Conservation (phyloP, 768 basidiomycete genomes). For the Steccherinum ochraceum region DNA sequence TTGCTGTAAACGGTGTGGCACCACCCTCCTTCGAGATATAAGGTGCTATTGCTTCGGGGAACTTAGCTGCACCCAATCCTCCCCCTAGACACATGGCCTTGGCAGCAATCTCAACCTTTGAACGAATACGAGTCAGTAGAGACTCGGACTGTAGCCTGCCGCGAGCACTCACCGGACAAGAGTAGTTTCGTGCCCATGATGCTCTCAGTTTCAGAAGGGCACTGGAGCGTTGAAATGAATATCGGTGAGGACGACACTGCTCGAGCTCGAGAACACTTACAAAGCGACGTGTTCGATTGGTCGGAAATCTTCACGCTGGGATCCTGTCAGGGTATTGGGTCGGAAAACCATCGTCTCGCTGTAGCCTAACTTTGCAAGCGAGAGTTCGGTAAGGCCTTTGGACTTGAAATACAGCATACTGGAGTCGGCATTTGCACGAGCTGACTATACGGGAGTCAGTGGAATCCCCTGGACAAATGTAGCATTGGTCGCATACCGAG, state of each 20-base stretch:
- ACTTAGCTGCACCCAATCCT: constrained; percentile 40
- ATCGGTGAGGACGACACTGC: neutral
- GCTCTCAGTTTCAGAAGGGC: constrained; percentile 1
- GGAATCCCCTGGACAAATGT: no score
- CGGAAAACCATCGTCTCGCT: constrained; percentile 65
- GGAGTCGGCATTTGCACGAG: constrained; percentile 32
- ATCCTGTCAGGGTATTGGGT: constrained; percentile 47
- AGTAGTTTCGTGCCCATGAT: neutral
- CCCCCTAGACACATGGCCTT: constrained; percentile 52
- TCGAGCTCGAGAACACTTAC: constrained; percentile 27
- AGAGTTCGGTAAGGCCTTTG: constrained; percentile 72
- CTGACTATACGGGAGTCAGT: constrained; percentile 36
- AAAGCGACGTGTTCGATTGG: constrained; percentile 32
- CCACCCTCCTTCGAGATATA: neutral
- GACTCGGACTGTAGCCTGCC: neutral
- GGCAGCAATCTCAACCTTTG: constrained; percentile 45
- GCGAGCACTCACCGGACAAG: no score
- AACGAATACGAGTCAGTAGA: neutral
- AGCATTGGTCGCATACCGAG: constrained; percentile 40
- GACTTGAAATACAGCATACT: constrained; percentile 33
- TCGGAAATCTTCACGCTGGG: constrained; percentile 36
- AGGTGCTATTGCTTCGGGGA: constrained; percentile 42
- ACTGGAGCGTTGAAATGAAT: neutral
- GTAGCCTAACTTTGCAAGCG: constrained; percentile 62
- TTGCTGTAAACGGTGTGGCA: neutral